Percentiles rank a stretch among this genome's conserved stretches.
These are phyloP conservation scores for Plasmodium vivax DNA, from an alignment of 169 alveolate species.

Conservation along the genomic window DNA sequence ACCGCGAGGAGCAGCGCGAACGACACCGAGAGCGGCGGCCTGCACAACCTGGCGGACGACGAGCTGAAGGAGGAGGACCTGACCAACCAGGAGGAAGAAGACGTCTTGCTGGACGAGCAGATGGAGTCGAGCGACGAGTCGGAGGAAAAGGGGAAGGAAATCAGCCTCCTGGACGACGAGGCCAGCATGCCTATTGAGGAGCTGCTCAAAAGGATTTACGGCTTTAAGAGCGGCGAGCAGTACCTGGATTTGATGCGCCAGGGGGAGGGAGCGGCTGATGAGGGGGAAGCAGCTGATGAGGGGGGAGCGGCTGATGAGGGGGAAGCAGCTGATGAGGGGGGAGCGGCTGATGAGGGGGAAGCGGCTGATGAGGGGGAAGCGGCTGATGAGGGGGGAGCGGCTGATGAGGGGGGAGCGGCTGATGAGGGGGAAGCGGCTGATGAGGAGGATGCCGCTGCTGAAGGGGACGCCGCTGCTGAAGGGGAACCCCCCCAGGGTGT, in stretches of 20 bases:
- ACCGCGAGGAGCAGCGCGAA: not conserved
- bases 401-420: not conserved
- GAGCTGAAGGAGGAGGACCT: slow-evolving; percentile 50
- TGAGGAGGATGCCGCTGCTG: not conserved
- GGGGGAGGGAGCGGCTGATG: not conserved
- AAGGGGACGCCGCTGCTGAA: not conserved
- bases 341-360: not conserved
- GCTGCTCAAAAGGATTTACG: slow-evolving; percentile 9
- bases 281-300: not conserved
- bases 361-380: slow-evolving; percentile 2
- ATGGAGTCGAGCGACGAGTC: slow-evolving; percentile 33
- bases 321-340: slow-evolving; percentile 1
- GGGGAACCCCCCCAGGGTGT: not conserved
- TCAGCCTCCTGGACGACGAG: slow-evolving; percentile 32
- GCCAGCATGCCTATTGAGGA: slow-evolving; percentile 50
- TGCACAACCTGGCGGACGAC: not conserved
- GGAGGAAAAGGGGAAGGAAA: slow-evolving; percentile 50
- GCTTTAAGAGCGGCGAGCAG: slow-evolving; percentile 19
- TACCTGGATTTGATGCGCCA: slow-evolving; percentile 13
- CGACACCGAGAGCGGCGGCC: not conserved
- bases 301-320: not conserved
- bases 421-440: not conserved
- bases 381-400: not conserved
- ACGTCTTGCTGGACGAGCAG: slow-evolving; percentile 23
- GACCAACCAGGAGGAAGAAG: slow-evolving; percentile 53